These are phyloP conservation scores for Pleurotus cornucopiae DNA, from an alignment of 768 basidiomycete genomes.

Conservation along the genomic window DNA sequence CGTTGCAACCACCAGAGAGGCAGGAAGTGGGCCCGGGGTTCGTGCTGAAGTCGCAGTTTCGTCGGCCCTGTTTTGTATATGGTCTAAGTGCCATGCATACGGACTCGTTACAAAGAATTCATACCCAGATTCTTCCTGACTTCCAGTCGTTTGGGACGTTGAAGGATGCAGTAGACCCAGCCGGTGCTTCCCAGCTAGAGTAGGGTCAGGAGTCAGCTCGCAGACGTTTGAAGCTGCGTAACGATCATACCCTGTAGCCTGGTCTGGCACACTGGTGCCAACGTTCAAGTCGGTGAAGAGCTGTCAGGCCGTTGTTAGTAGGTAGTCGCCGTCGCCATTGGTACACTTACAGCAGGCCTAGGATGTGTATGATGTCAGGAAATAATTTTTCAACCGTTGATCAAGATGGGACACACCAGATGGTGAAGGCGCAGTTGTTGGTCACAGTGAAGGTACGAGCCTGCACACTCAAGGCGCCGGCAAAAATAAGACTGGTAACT, in stretches of 20 bases:
- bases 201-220: too few species aligned
- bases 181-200: constrained; percentile 24
- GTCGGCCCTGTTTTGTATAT: constrained; percentile 39
- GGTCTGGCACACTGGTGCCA: neutral
- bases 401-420: constrained; percentile 26
- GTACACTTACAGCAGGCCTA: constrained; percentile 22
- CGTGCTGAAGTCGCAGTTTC: constrained; percentile 48
- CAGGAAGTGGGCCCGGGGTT: constrained; percentile 56
- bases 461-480: constrained; percentile 34
- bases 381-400: neutral
- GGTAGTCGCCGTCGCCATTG: neutral
- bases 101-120: constrained; percentile 1
- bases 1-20: constrained; percentile 63
- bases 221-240: too few species aligned
- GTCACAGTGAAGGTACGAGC: constrained; percentile 32
- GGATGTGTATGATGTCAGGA: constrained; percentile 22
- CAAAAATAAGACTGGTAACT: constrained; percentile 20
- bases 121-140: constrained; percentile 33
- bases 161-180: constrained; percentile 27
- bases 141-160: constrained; percentile 51
- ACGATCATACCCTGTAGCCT: too few species aligned
- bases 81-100: neutral
- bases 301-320: neutral
- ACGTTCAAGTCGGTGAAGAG: constrained; percentile 11
- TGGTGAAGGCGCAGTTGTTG: constrained; percentile 42